Percentiles rank a stretch among this genome's conserved stretches.
phyloP scores from a whole-genome alignment of 768 basidiomycete species.

The Neoboletus magnificus region DNA sequence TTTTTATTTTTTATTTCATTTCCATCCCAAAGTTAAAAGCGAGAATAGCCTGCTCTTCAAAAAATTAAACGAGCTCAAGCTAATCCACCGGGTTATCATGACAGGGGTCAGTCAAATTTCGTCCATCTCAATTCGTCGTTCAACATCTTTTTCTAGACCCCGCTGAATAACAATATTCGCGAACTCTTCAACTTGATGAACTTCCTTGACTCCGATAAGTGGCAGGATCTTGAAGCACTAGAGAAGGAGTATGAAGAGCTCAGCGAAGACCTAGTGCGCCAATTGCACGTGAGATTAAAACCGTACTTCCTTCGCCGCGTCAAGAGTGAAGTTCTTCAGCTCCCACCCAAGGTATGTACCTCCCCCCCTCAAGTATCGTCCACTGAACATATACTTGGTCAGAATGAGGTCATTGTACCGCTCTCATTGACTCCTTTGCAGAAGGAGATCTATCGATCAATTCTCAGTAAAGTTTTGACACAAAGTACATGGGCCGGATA shows the following conservation, averaged over 20 bases:
- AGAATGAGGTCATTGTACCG: constrained; percentile 92
- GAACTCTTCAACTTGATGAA: constrained; percentile 98
- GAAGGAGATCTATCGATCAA: constrained; percentile 82
- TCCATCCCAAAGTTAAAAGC: constrained; percentile 66
- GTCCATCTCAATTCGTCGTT: neutral
- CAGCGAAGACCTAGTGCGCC: constrained; percentile 73
- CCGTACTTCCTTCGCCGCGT: constrained; percentile 93
- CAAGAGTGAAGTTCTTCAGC: constrained; percentile 87
- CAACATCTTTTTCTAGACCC: constrained; percentile 52
- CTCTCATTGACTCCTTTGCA: constrained; percentile 85
- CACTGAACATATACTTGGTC: constrained; percentile 4
- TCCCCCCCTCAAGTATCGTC: neutral
- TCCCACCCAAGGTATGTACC: constrained; percentile 78
- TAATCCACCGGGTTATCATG: constrained; percentile 80
- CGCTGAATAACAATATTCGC: constrained; percentile 94
- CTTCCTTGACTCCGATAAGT: constrained; percentile 79
- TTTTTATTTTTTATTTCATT: neutral
- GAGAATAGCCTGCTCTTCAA: constrained; percentile 77
- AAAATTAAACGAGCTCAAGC: constrained; percentile 76
- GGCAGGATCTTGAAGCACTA: constrained; percentile 72
- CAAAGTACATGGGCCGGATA: constrained; percentile 15
- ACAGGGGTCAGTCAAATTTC: constrained; percentile 61
- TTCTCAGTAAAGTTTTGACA: constrained; percentile 53
- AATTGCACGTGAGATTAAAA: constrained; percentile 72
- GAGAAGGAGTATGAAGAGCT: constrained; percentile 75